Evolutionary conservation across 23 red algal species (phyloP).

Genomic region (Porphyridium purpureum): DNA sequence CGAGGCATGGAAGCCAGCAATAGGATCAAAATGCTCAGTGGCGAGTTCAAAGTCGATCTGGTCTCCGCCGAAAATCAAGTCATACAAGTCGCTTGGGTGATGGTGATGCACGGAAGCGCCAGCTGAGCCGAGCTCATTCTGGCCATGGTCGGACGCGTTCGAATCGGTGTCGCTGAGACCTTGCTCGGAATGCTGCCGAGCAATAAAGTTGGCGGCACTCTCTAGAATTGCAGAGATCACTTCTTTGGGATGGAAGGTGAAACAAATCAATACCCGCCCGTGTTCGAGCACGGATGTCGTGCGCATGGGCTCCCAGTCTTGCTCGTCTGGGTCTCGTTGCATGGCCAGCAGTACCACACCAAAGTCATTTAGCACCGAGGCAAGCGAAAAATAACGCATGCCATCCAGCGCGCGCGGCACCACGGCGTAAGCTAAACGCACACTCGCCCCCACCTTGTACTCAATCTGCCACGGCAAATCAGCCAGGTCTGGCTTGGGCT

Average conservation of each 20-base stretch:
- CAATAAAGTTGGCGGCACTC: constrained; percentile 24
- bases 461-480: constrained; percentile 29
- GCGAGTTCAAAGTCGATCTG: too few relatives aligned
- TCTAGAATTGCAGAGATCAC: constrained; percentile 28
- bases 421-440: constrained; percentile 39
- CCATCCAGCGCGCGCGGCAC: constrained; percentile 29
- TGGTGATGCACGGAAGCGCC: too few relatives aligned
- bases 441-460: constrained; percentile 46
- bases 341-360: constrained; percentile 38
- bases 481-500: too few relatives aligned
- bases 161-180: not conserved
- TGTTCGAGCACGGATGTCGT: constrained; percentile 8
- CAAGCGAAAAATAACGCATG: constrained; percentile 22
- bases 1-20: too few relatives aligned
- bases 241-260: constrained; percentile 24
- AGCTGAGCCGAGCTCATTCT: too few relatives aligned
- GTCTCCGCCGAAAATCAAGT: too few relatives aligned
- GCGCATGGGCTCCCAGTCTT: constrained; percentile 15
- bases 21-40: too few relatives aligned
- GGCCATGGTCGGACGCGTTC: too few relatives aligned
- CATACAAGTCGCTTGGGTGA: too few relatives aligned
- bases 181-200: not conserved
- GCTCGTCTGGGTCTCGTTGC: constrained; percentile 7
- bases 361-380: constrained; percentile 46
- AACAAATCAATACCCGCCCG: constrained; percentile 9